A percentile compares a stretch with the other conserved stretches of the same genome.
These are phyloP conservation scores for Boletellus deceptivus DNA, from an alignment of 1,284 basidiomycete genomes.

Conservation along the genomic window DNA sequence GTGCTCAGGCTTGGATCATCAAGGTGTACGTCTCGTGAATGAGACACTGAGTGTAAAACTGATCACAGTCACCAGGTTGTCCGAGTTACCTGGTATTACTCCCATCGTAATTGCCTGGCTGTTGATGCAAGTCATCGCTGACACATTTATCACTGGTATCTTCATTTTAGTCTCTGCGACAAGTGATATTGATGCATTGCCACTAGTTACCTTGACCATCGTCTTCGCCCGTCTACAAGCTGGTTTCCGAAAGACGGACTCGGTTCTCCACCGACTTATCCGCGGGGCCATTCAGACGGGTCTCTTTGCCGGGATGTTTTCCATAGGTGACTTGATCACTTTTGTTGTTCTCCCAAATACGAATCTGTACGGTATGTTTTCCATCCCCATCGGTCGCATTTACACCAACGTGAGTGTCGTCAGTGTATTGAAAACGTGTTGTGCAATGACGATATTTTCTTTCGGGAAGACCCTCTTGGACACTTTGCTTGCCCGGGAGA, in stretches of 20 bases:
- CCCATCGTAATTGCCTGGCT: constrained; percentile 40
- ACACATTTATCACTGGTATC: constrained; percentile 41
- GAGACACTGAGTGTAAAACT: neutral
- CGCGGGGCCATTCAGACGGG: constrained; percentile 48
- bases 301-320: constrained; percentile 45
- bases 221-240: constrained; percentile 40
- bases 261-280: constrained; percentile 44
- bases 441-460: neutral
- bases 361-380: constrained; percentile 32
- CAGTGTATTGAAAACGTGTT: neutral
- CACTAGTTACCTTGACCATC: constrained; percentile 33
- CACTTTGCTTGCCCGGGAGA: constrained; percentile 12
- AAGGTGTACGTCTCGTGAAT: constrained; percentile 31
- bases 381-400: constrained; percentile 33
- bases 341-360: constrained; percentile 32
- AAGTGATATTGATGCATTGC: neutral
- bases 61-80: constrained; percentile 19
- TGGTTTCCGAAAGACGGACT: constrained; percentile 44
- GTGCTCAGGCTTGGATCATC: constrained; percentile 39
- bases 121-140: constrained; percentile 38
- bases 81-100: constrained; percentile 21
- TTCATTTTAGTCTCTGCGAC: neutral
- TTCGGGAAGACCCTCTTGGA: constrained; percentile 15
- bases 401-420: constrained; percentile 32
- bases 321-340: constrained; percentile 41